Percentiles rank a stretch among this genome's conserved stretches.
Conservation (phyloP, 2,329 filamentous ascomycete genomes). For the Fusarium duplospermum region DNA sequence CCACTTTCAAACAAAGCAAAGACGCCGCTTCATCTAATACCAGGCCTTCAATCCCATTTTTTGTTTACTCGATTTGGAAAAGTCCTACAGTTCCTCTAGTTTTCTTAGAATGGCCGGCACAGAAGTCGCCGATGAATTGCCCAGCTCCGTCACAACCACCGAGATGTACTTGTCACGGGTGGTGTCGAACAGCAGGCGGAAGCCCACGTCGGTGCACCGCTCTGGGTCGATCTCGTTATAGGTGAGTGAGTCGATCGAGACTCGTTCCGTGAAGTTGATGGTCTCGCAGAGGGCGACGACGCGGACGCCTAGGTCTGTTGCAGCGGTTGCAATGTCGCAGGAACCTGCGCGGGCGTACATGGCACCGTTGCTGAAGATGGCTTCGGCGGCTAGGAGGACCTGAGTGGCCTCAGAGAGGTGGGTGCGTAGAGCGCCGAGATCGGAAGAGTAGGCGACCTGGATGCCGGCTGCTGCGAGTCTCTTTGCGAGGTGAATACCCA, state of each 20-base stretch:
- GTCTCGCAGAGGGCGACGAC: constrained; percentile 94
- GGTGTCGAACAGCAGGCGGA: constrained; percentile 87
- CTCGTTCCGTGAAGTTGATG: constrained; percentile 89
- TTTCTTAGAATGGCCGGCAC: constrained; percentile 75
- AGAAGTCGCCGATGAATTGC: constrained; percentile 85
- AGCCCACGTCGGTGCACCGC: constrained; percentile 68
- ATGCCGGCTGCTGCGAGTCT: constrained; percentile 75
- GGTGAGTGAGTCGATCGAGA: constrained; percentile 91
- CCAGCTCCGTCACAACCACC: constrained; percentile 91
- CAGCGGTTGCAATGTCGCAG: constrained; percentile 85
- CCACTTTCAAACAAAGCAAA: constrained; percentile 4
- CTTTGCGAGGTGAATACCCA: constrained; percentile 72
- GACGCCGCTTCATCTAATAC: constrained; percentile 31
- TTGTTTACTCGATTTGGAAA: constrained; percentile 24
- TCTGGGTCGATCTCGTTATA: constrained; percentile 90
- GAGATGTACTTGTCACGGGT: constrained; percentile 89
- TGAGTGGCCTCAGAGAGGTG: constrained; percentile 76
- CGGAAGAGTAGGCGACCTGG: constrained; percentile 82
- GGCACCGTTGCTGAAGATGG: constrained; percentile 94
- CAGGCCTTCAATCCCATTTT: constrained; percentile 22
- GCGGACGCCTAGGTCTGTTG: constrained; percentile 78
- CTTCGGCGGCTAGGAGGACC: constrained; percentile 89
- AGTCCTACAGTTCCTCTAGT: constrained; percentile 64
- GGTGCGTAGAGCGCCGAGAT: constrained; percentile 79
- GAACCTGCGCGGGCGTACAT: constrained; percentile 91